A percentile compares a stretch with the other conserved stretches of the same genome.
phyloP scores from a whole-genome alignment of 306 rosid species.

The Parietaria judaica region DNA sequence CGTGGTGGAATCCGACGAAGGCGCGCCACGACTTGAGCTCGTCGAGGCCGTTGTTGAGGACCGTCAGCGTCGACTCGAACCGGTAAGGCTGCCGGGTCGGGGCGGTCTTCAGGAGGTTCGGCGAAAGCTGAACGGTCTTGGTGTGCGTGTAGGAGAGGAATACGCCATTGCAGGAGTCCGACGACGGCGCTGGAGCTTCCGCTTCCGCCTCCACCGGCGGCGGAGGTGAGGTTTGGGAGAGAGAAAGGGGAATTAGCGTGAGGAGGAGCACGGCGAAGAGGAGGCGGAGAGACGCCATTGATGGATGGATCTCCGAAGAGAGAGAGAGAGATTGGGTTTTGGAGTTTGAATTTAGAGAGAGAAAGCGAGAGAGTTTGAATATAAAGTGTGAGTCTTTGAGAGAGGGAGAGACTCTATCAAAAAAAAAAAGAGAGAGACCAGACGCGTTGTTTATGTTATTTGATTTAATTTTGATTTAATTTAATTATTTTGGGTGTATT shows the following conservation, averaged over 20 bases:
- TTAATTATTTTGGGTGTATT: too few relatives aligned
- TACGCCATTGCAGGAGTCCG: slow-evolving; percentile 56
- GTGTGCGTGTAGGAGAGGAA: slow-evolving; percentile 53
- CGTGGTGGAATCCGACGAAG: slow-evolving; percentile 65
- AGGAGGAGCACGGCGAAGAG: slow-evolving; percentile 16
- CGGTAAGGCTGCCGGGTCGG: slow-evolving; percentile 46
- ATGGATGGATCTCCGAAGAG: not conserved
- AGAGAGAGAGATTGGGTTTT: not conserved
- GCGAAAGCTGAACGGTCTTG: slow-evolving; percentile 37
- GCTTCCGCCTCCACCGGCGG: slow-evolving; percentile 10
- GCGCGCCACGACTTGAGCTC: slow-evolving; percentile 83
- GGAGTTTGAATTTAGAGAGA: slow-evolving; percentile 13
- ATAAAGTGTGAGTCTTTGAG: not conserved
- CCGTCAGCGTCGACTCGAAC: slow-evolving; percentile 60
- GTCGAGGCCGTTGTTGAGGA: slow-evolving; percentile 71
- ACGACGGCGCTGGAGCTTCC: slow-evolving; percentile 20
- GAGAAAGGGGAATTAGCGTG: not conserved
- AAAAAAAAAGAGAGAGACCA: slow-evolving; percentile 8
- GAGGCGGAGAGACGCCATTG: slow-evolving; percentile 16
- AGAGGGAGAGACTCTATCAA: not conserved
- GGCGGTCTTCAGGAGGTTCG: slow-evolving; percentile 33
- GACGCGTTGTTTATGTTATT: slow-evolving; percentile 21
- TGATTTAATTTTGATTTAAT: too few relatives aligned
- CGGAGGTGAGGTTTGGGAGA: slow-evolving; percentile 12
- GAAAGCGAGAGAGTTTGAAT: slow-evolving; percentile 4